phyloP scores from a whole-genome alignment of 495 filamentous ascomycete species.

The Xylaria venustula region DNA sequence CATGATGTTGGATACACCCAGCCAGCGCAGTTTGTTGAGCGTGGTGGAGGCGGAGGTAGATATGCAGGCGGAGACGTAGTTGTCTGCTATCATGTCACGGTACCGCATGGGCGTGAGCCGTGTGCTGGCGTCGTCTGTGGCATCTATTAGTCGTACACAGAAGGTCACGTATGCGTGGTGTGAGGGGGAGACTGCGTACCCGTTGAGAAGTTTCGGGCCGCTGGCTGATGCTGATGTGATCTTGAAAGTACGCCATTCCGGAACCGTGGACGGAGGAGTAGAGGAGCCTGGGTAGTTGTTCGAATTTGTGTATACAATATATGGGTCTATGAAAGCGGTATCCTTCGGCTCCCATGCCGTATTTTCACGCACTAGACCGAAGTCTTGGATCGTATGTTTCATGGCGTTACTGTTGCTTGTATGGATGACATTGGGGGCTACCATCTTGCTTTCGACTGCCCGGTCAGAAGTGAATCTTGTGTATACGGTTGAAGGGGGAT shows the following conservation, averaged over 20 bases:
- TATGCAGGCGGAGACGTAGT: not conserved
- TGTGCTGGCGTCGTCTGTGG: not conserved
- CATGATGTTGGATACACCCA: not conserved
- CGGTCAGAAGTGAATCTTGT: too few relatives aligned
- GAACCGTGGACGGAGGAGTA: not conserved
- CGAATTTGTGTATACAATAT: not conserved
- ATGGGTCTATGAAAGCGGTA: constrained; percentile 5
- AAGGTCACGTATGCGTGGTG: constrained; percentile 11
- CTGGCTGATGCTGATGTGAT: not conserved
- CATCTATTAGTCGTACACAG: not conserved
- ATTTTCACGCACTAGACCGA: not conserved
- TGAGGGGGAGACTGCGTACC: constrained; percentile 1
- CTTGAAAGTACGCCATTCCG: not conserved
- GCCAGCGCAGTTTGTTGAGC: not conserved
- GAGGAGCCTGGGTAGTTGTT: not conserved
- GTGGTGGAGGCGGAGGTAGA: not conserved
- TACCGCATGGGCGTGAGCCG: constrained; percentile 5
- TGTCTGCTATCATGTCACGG: constrained; percentile 6
- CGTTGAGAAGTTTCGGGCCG: not conserved
- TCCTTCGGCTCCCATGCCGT: not conserved
- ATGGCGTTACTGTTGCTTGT: not conserved
- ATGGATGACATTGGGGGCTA: not conserved
- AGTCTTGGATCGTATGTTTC: not conserved
- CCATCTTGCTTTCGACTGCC: too few relatives aligned
- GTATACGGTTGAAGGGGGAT: too few relatives aligned